Evolutionary conservation across 2,329 filamentous ascomycete species (phyloP), one percentile per base, ranked within the genome.

Genomic region (Leptographium procerum): DNA sequence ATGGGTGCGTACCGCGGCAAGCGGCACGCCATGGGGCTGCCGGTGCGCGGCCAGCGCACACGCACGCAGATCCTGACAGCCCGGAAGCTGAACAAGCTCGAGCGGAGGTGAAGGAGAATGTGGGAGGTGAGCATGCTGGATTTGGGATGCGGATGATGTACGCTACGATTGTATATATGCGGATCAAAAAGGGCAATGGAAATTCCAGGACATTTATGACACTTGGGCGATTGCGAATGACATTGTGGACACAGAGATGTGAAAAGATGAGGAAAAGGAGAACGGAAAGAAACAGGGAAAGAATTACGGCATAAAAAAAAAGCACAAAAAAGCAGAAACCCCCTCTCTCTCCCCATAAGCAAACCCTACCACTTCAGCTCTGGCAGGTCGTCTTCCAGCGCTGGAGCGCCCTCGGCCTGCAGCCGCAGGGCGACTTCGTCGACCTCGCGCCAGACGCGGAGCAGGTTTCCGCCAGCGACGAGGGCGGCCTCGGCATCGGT

Each of bases 1-100:
- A 96, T 96, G 77, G 91, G 91, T 55, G 85, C 87, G 4, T 95
- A 95, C 69, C 79, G 94, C 57, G 94, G 94, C 64, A 85, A 88
- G 71, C 79, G 94, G 64, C 94, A 99, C 77, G 92, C 92, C 59
- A 91, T 97, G 87, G 84, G 86, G 61, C 74, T 97, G 75, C 94
- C 94, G 4, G 92, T 94, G 57, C 82, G 94, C 65, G 94, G 94
- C 65, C 94, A 99, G 75, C 83, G 81, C 66, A 97, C 94, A 60
- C 86, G 89, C 69, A 89, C 77, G 69, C 92, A 87, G 72, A 85
- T 79, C 63, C 69, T 74, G 62, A 85, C 77, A 29, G 77, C 83
- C 52, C 80, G 76, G 70, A 85, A 79, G 69, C 72, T 87, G 69
- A 88, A 88, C 71, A 74, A 69, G 62, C 67, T 85, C 48, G 76